Percentiles rank a stretch among this genome's conserved stretches.
Evolutionary conservation across 345 rosid genomes (phyloP).

Genomic region (Eucalyptus brandiana): DNA sequence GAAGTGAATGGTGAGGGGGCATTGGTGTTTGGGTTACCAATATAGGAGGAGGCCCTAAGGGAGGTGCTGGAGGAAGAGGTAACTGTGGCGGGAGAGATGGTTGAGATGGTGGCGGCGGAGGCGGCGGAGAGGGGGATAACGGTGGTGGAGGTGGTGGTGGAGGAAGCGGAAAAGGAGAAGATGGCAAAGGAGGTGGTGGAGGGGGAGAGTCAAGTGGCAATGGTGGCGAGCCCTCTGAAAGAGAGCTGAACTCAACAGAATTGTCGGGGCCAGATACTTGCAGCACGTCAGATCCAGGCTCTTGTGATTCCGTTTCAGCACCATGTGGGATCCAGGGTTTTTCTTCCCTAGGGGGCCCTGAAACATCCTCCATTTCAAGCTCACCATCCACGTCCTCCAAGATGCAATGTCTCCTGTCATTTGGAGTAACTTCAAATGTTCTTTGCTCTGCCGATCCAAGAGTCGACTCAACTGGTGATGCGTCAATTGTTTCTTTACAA

Average conservation of each 20-base stretch:
- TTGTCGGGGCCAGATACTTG: conserved; percentile 12
- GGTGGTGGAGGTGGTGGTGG: conserved; percentile 25
- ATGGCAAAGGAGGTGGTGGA: conserved; percentile 55
- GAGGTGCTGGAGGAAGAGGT: conserved; percentile 18
- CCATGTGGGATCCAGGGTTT: background rate
- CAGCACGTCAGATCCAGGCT: conserved; percentile 10
- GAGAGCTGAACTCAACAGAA: conserved; percentile 20
- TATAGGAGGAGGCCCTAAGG: conserved; percentile 15
- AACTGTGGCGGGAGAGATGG: conserved; percentile 11
- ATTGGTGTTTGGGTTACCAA: background rate
- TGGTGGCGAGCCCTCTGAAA: conserved; percentile 53
- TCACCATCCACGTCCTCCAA: conserved; percentile 81
- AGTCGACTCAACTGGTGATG: conserved; percentile 21
- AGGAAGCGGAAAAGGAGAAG: conserved; percentile 52
- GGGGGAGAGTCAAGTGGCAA: conserved; percentile 75
- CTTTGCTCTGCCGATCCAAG: conserved; percentile 33
- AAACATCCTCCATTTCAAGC: conserved; percentile 86
- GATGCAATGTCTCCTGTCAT: conserved; percentile 56
- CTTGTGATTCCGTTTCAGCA: conserved; percentile 21
- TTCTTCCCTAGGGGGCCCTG: conserved; percentile 56
- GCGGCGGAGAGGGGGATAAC: conserved; percentile 33
- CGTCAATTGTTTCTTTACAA: conserved; percentile 17
- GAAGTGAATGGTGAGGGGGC: conserved; percentile 32
- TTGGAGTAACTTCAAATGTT: conserved; percentile 22
- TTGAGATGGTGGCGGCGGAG: conserved; percentile 9